Conservation (phyloP, 306 rosid genomes). For the Acacia confusa region DNA sequence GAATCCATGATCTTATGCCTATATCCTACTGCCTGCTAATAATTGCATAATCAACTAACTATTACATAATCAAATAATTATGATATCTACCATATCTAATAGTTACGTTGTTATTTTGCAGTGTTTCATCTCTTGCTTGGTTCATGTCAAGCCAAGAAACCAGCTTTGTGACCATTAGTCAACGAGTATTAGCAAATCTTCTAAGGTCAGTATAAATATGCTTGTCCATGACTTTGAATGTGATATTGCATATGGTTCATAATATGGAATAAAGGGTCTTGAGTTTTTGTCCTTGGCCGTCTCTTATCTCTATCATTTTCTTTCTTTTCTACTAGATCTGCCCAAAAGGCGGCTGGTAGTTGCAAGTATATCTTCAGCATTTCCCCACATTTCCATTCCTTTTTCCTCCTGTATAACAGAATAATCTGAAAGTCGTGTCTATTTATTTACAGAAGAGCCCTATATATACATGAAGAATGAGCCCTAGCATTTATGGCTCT, state of each 20-base stretch:
- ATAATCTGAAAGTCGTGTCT: no score
- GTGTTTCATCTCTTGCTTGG: conserved; percentile 99
- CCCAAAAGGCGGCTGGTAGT: not conserved
- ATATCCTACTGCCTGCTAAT: not conserved
- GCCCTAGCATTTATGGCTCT: no score
- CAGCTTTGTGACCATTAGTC: conserved; percentile 96
- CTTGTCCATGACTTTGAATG: conserved; percentile 16
- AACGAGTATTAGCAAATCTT: conserved; percentile 93
- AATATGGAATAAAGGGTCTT: not conserved
- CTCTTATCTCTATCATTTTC: not conserved
- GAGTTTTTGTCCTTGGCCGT: not conserved
- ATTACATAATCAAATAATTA: no score
- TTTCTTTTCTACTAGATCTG: not conserved
- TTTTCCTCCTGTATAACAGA: no score
- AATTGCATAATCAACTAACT: not conserved
- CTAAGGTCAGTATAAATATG: conserved; percentile 57
- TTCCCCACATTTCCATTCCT: not conserved
- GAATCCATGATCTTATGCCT: not conserved
- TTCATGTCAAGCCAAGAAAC: conserved; percentile 99
- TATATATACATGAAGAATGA: no score
- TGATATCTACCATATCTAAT: not conserved
- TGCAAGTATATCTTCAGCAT: not conserved
- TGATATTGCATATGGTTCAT: not conserved
- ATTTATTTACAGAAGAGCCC: no score
- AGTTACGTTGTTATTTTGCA: conserved; percentile 43